These are phyloP conservation scores for Elaeis oleifera DNA, from an alignment of 202 grass and related monocot species.

Conservation along the genomic window DNA sequence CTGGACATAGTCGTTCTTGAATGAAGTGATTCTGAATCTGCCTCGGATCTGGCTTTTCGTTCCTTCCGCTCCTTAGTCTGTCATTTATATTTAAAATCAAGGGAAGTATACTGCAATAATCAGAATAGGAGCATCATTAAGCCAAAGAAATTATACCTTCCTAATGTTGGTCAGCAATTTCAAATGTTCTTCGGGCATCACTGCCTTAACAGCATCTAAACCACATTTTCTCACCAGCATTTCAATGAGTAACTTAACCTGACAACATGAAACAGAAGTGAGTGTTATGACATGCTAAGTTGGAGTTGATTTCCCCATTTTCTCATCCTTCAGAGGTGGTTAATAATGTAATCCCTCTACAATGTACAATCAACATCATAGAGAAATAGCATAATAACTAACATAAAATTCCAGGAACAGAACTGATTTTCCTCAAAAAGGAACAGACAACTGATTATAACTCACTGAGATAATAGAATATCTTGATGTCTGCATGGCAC, in stretches of 20 bases:
- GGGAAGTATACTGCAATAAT: neutral
- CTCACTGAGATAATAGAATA: no score
- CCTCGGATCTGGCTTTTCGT: slow-evolving; percentile 60
- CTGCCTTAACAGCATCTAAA: slow-evolving; percentile 80
- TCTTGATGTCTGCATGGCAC: no score
- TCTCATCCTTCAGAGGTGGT: no score
- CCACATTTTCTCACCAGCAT: slow-evolving; percentile 97
- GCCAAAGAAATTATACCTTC: slow-evolving; percentile 47
- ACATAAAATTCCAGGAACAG: no score
- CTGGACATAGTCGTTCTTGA: slow-evolving; percentile 60
- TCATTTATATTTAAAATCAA: slow-evolving; percentile 16
- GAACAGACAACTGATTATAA: no score
- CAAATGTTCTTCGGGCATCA: slow-evolving; percentile 97
- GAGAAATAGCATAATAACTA: no score
- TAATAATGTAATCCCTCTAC: no score
- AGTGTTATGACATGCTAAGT: no score
- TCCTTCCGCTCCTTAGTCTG: slow-evolving; percentile 81
- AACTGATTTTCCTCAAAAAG: no score
- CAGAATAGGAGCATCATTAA: neutral
- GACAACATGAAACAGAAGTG: slow-evolving; percentile 3
- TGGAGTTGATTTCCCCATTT: no score
- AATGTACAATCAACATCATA: no score
- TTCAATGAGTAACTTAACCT: slow-evolving; percentile 85
- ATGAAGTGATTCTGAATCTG: slow-evolving; percentile 53
- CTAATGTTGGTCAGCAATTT: slow-evolving; percentile 84